These are phyloP conservation scores for Pleurozium schreberi DNA, from an alignment of 225 moss, liverwort and hornwort species.

Conservation along the genomic window DNA sequence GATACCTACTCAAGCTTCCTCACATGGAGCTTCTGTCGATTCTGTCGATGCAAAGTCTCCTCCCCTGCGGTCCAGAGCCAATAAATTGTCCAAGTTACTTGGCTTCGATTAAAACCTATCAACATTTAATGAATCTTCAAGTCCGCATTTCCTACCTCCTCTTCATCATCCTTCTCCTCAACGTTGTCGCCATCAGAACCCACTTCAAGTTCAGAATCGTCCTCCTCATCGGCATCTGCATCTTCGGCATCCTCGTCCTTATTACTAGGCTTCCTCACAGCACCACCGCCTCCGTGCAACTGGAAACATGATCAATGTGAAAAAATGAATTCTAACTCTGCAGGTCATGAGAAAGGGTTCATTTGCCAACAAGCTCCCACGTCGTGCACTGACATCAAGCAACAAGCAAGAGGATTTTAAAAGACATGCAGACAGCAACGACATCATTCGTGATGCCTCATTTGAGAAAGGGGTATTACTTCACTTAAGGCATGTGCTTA, in stretches of 20 bases:
- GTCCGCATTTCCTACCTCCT: not conserved
- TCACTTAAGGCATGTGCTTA: not conserved
- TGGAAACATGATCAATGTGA: not conserved
- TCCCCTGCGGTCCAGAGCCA: not conserved
- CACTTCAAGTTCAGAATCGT: slow-evolving; percentile 5
- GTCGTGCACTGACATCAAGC: not conserved
- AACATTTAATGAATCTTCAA: not conserved
- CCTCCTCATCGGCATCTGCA: not conserved
- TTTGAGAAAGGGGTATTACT: not conserved
- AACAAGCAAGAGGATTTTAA: not conserved
- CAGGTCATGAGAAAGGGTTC: not conserved
- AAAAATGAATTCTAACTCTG: not conserved
- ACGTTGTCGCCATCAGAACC: slow-evolving; percentile 3
- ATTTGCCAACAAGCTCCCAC: not conserved
- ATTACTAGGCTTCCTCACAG: slow-evolving; percentile 2
- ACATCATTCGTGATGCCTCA: not conserved
- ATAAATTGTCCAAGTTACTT: not conserved
- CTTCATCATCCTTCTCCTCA: slow-evolving; percentile 6
- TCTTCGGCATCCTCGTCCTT: slow-evolving; percentile 2
- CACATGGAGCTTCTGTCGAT: not conserved
- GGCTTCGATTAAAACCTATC: not conserved
- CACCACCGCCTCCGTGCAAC: slow-evolving; percentile 33
- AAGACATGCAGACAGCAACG: not conserved
- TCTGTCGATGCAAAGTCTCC: not conserved
- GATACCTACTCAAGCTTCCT: not conserved